These are phyloP conservation scores for Phytophthora fragariae DNA, from an alignment of 352 stramenopile genomes.

Conservation along the genomic window DNA sequence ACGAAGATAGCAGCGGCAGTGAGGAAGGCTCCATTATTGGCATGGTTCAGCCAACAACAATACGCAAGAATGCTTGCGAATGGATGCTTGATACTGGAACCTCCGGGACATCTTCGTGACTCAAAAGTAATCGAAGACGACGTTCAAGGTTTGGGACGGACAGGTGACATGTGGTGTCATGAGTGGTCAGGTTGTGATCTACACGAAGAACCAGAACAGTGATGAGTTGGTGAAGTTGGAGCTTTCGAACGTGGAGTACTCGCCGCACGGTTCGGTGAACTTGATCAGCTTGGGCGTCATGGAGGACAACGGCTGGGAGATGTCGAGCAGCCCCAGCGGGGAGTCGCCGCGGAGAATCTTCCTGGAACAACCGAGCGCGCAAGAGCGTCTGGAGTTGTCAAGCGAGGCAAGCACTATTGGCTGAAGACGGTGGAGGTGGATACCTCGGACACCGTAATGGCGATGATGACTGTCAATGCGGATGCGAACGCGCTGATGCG, in stretches of 20 bases:
- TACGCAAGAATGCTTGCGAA: not conserved
- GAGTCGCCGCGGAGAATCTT: not conserved
- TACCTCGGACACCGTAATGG: not conserved
- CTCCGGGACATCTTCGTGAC: not conserved
- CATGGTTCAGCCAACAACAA: not conserved
- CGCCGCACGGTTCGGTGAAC: not conserved
- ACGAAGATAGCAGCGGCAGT: not conserved
- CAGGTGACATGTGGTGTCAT: not conserved
- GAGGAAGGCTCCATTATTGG: not conserved
- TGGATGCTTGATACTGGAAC: not conserved
- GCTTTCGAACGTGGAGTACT: not conserved
- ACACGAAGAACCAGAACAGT: not conserved
- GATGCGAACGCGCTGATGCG: not conserved
- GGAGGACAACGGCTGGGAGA: not conserved
- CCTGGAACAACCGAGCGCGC: not conserved
- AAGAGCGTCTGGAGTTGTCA: not conserved
- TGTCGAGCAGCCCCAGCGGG: not conserved
- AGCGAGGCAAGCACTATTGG: not conserved
- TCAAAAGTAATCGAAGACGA: not conserved
- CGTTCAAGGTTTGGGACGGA: not conserved
- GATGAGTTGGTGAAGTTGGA: not conserved
- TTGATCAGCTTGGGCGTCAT: not conserved
- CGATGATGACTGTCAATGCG: not conserved
- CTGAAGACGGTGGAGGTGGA: not conserved
- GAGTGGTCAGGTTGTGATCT: not conserved